Evolutionary conservation across 345 rosid genomes (phyloP), one percentile per base, ranked within the genome.

Genomic region (Salix arbutifolia): DNA sequence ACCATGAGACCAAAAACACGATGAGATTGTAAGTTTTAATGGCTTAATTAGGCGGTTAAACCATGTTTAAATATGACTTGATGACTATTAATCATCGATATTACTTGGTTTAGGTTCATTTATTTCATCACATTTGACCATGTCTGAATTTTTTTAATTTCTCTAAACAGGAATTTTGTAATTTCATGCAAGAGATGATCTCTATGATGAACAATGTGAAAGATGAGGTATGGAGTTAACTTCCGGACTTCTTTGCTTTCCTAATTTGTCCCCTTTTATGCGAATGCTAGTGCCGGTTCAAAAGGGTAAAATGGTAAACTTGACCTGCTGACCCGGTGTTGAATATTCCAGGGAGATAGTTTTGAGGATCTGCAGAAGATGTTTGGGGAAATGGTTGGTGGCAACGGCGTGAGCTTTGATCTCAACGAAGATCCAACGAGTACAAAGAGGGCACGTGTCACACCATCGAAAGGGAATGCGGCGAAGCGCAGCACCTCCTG

Each of bases 101-200:
- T 56, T n/a, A 8, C 61, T 21, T 1, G 1, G 26, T 6, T 42
- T 31, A 23, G 48, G 2, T 2, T 52, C 3, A n/a, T 52, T 37
- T n/a, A 19, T 25, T 46, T 58, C 3, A 8, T 4, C 3, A 31
- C 38, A 37, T 56, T 16, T 38, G 8, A 4, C 42, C 13, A 3
- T 56, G 58, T 72, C 35, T 70, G 58, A 80, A 69, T 61, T 76
- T 74, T 26, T 33, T 37, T 1, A 8, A 66, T 53, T 75, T 65
- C 72, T 70, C 46, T 21, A 76, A 61, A 30, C 89, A 94, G 98
- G 97, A 87, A 30, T 92, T 94, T 64, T 86, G 91, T 30, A 95
- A 83, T 30, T 92, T 94, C 68, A 91, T 94, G 97, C 90, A 91
- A 87, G 98, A 94, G 87, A 91, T 94, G 98, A 62, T 94, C 72